Base-by-base conservation (phyloP, 345 rosid genomes). In the Aquilaria malaccensis region DNA sequence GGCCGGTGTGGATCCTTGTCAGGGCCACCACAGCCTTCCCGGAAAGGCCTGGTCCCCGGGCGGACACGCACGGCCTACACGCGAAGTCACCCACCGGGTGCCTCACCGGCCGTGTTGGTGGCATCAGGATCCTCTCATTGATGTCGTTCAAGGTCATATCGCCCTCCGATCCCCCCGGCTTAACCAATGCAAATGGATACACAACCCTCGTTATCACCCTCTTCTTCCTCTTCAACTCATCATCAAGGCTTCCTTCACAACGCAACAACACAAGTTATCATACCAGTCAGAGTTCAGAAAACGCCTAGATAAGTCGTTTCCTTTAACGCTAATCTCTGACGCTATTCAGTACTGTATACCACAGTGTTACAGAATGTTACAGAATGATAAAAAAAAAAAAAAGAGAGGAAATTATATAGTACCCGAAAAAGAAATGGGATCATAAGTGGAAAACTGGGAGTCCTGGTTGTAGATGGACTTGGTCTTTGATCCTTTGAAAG, bases 61-160 rank as follows among this genome's bases (percentile, higher is more conserved):
- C 77, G 50, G 89, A 77, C 48, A 80, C 78, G 46, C 86, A 77
- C 30, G 97, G 87, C 69, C 89, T 72, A 52, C 92, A 88, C 2
- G 95, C 99, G 60, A 85, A 94, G 50, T 94, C 90, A 30, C 97
- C 99, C 1, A 94, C 97, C 0, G 99, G 99, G 58, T 94, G 99
- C 60, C 91, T 81, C 52, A 94, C 86, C 0, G 99, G 96, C 60
- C 95, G 66, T 9, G 89, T 80, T 12, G 97, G 96, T 10, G 92
- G 79, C 97, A 84, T 94, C 55, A 84, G 56, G 41, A 90, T 81
- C 74, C 86, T 88, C 77, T 82, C 76, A 14, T 94, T 94, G 51
- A 94, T 91, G 68, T 94, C 97, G 61, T 83, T 81, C 56, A 94
- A 59, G 7, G 96, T 94, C 73, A 86, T 68, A 59, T 86, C 96